Base-by-base conservation (phyloP, 345 rosid genomes). In the Lepidium didymum region DNA sequence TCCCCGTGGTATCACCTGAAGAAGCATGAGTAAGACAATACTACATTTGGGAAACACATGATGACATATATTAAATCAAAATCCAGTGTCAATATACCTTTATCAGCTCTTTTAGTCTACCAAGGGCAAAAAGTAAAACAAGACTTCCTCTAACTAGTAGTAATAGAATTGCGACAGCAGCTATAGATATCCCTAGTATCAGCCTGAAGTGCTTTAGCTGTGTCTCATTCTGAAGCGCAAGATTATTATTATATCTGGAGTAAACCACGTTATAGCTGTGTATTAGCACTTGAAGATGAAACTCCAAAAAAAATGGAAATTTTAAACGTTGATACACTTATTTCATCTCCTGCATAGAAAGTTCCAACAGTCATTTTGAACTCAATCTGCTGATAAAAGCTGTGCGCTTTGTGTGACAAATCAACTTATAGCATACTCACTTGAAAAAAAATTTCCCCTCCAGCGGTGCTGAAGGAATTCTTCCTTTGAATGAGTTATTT, bases 401-500 rank as follows among this genome's bases (percentile, higher is more conserved):
- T 44, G 12, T 25, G 56, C 7, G 44, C 36, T 65, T 31, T 29
- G 43, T 33, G 13, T 7, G 3, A 40, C 9, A 51, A 42, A 10
- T 60, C 37, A 59, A 72, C 40, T 68, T 68, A 51, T 37, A 68
- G 75, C 46, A 64, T 64, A 87, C 96, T 88, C 79, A 90, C 98
- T 80, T 78, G 67, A 94, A 78, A 40, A 23, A 67, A 41, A 94
- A 54, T 80, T 86, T 85, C 56, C 84, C 82, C 42, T 79, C 77
- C 23, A 91, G 54, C 57, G 89, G 49, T 62, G 67, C 72, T 62
- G 68, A 62, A 56, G 96, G 99, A 76, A 95, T 77, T 47, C 72
- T 80, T 62, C 99, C 97, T 45, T 44, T 77, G 60, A 95, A 86
- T 62, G 87, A 84, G 80, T 95, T 95, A 85, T 89, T 86, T 76